phyloP scores from a whole-genome alignment of 805 yeast species.

The Cyberlindnera euphorbiae region DNA sequence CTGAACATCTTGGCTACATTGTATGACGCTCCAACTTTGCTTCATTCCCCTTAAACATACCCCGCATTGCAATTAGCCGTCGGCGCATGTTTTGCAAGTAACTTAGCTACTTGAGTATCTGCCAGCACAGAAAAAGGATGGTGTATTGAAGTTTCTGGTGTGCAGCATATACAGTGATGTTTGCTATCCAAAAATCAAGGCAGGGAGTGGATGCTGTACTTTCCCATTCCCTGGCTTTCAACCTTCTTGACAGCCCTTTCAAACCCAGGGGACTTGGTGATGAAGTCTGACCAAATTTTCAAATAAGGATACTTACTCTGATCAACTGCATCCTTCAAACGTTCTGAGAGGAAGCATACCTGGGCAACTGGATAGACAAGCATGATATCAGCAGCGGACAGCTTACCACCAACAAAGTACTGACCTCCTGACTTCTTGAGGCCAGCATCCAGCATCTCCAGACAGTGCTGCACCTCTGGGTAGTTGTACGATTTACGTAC shows the following conservation, averaged over 20 bases:
- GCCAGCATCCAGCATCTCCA: conserved; percentile 29
- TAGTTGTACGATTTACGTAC: conserved; percentile 45
- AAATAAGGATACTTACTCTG: conserved; percentile 25
- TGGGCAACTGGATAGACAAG: conserved; percentile 35
- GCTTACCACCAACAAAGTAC: conserved; percentile 44
- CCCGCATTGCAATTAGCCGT: too few relatives aligned
- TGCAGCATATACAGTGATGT: too few relatives aligned
- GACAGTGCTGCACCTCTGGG: conserved; percentile 35
- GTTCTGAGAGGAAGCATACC: conserved; percentile 22
- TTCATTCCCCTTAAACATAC: too few relatives aligned
- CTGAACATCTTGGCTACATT: too few relatives aligned
- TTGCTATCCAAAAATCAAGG: too few relatives aligned
- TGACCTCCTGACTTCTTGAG: conserved; percentile 6
- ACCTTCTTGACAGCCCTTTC: background rate
- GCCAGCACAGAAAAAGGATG: too few relatives aligned
- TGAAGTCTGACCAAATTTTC: conserved; percentile 21
- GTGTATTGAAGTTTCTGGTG: too few relatives aligned
- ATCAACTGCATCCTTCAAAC: conserved; percentile 7
- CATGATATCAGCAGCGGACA: conserved; percentile 56
- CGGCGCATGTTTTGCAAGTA: too few relatives aligned
- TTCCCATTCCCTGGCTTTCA: background rate
- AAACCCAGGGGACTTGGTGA: background rate
- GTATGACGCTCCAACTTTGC: too few relatives aligned
- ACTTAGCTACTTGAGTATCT: too few relatives aligned
- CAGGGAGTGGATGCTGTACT: background rate